A percentile compares a stretch with the other conserved stretches of the same genome.
Conservation (phyloP, 2,329 filamentous ascomycete genomes). For the Clarireedia monteithiana region DNA sequence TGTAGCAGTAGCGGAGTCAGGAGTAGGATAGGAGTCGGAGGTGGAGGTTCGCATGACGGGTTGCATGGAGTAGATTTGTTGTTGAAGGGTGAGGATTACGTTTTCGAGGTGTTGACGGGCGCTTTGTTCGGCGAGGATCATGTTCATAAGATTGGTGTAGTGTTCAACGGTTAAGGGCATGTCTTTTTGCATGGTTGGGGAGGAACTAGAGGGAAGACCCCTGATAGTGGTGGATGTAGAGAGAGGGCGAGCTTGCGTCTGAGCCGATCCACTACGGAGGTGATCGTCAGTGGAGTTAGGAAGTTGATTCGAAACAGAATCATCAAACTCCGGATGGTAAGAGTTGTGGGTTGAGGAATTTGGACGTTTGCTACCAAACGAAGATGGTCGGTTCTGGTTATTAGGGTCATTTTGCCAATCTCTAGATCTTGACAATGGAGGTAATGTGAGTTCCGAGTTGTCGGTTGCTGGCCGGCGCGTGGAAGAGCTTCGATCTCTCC, state of each 20-base stretch:
- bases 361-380: slow-evolving; percentile 20
- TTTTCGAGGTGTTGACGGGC: slow-evolving; percentile 48
- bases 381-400: slow-evolving; percentile 16
- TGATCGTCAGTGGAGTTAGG: slow-evolving; percentile 8
- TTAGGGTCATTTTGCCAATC: slow-evolving; percentile 9
- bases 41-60: slow-evolving; percentile 1
- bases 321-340: slow-evolving; percentile 18
- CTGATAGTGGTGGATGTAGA: slow-evolving; percentile 29
- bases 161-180: slow-evolving; percentile 35
- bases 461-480: slow-evolving; percentile 17
- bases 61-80: slow-evolving; percentile 15
- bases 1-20: background rate
- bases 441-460: slow-evolving; percentile 23
- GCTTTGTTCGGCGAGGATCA: slow-evolving; percentile 49
- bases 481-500: slow-evolving; percentile 15
- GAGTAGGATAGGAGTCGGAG: slow-evolving; percentile 13
- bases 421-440: slow-evolving; percentile 13
- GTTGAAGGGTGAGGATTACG: slow-evolving; percentile 43
- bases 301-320: slow-evolving; percentile 13
- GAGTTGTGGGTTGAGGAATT: slow-evolving; percentile 21
- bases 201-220: slow-evolving; percentile 22
- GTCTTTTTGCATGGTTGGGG: slow-evolving; percentile 23
- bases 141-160: slow-evolving; percentile 41
- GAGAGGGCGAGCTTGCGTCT: slow-evolving; percentile 20
- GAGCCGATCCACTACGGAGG: slow-evolving; percentile 5